Conservation (phyloP, 2,329 filamentous ascomycete genomes). For the Fusarium nelsonii region DNA sequence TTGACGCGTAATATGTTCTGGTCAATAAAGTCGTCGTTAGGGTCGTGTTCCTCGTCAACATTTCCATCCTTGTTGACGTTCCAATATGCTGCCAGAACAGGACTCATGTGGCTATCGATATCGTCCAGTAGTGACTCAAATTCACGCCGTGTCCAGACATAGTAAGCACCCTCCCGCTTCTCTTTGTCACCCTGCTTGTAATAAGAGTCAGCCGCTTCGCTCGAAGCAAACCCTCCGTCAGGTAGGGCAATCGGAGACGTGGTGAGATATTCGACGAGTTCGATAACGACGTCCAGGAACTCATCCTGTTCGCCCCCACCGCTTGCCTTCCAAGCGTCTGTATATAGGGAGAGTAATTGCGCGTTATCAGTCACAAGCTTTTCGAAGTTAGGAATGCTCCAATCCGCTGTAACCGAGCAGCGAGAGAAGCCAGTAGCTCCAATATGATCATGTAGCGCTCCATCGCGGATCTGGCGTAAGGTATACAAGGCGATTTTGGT, state of each 20-base stretch:
- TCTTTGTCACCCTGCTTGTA: constrained; percentile 80
- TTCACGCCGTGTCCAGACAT: constrained; percentile 92
- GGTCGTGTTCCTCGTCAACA: constrained; percentile 83
- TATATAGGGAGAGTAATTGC: constrained; percentile 83
- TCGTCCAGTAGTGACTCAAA: constrained; percentile 77
- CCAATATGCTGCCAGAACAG: constrained; percentile 85
- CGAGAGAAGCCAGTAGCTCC: constrained; percentile 69
- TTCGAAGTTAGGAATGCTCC: constrained; percentile 96
- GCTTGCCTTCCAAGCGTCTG: constrained; percentile 82
- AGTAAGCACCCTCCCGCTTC: constrained; percentile 92
- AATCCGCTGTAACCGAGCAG: constrained; percentile 91
- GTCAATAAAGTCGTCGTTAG: constrained; percentile 93
- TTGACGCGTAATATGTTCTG: constrained; percentile 87
- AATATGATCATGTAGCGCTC: constrained; percentile 68
- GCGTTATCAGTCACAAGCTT: constrained; percentile 97
- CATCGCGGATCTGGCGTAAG: constrained; percentile 76
- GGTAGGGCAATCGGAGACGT: constrained; percentile 74
- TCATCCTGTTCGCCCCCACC: constrained; percentile 70
- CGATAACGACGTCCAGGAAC: constrained; percentile 81
- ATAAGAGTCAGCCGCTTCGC: constrained; percentile 90
- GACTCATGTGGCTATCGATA: constrained; percentile 68
- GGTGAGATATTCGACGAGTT: constrained; percentile 89
- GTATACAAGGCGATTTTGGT: constrained; percentile 85
- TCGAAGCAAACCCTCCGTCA: constrained; percentile 84
- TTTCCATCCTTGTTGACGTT: constrained; percentile 88